Conservation (phyloP, 1,139 yeast species). For the Nakaseomyces glabratus region DNA sequence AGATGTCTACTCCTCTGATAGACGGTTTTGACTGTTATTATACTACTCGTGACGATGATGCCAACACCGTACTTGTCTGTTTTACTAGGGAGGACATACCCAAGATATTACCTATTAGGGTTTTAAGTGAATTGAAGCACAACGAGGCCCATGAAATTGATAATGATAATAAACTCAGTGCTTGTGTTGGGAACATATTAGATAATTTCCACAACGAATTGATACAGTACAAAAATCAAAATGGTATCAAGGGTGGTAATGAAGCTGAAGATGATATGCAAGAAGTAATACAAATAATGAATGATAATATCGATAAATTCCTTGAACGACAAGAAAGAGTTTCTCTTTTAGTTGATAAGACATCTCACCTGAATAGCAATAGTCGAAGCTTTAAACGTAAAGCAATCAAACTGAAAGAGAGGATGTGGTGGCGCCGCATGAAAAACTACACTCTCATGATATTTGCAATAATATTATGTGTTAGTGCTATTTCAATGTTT, state of each 20-base stretch:
- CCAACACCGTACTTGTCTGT: conserved; percentile 16
- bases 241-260: conserved; percentile 9
- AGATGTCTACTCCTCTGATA: conserved; percentile 23
- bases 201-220: conserved; percentile 29
- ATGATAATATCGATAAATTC: conserved; percentile 58
- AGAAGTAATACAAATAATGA: conserved; percentile 43
- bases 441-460: conserved; percentile 20
- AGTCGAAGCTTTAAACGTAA: conserved; percentile 66
- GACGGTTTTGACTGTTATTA: conserved; percentile 31
- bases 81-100: conserved; percentile 25
- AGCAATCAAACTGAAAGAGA: conserved; percentile 55
- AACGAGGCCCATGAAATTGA: conserved; percentile 13
- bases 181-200: conserved; percentile 21
- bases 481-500: conserved; percentile 21
- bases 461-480: conserved; percentile 19
- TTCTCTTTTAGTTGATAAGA: conserved; percentile 66
- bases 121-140: conserved; percentile 26
- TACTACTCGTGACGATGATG: conserved; percentile 21
- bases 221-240: conserved; percentile 21
- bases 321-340: conserved; percentile 77
- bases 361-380: conserved; percentile 61
- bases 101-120: conserved; percentile 27
- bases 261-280: conserved; percentile 24
- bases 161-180: conserved; percentile 16
- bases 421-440: conserved; percentile 53